Evolutionary conservation across 805 yeast species (phyloP), one percentile per base, ranked within the genome.

Genomic region (Yueomyces sinensis): DNA sequence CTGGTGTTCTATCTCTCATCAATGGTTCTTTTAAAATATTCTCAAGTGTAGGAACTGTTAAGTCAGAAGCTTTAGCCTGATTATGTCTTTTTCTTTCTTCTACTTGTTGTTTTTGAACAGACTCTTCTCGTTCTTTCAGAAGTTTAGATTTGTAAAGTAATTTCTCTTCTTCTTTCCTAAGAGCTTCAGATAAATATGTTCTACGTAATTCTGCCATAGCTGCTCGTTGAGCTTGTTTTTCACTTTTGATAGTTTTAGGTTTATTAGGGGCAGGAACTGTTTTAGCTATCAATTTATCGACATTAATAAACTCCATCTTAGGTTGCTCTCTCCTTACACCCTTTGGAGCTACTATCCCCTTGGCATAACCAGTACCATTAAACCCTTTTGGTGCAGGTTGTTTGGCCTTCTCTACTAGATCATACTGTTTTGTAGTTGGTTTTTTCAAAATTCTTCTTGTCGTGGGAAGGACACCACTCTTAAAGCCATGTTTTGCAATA

Each of bases 31-130:
- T 55, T 40, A 82, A 56, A 42, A 74, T 66, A 27, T 69, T 65
- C 46, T 79, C 84, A 37, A 86, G 63, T 2, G 94, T 80, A 32
- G 95, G 95, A 33, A 83, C 63, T 1, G 94, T 82, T 48, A 78
- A 68, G 11, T 20, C 24, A 20, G 24, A 20, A 20, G 24, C 11
- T 11, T 20, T 20, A 20, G 24, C 7, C 11, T 20, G 11, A 20
- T 20, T 11, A 32, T 52, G 54, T 40, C 52, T 59, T 42, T 51
- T 52, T 16, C 56, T 65, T 30, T 59, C 49, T 25, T 45, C 42
- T 44, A 61, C 56, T 45, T 63, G 46, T 50, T 52, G 42, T 24
- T 47, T 42, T 20, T 20, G 7, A 11, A 20, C 11, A 7, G 11
- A 20, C 24, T 20, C 11, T 36, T 49, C 61, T 52, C 55, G 68